Conservation (phyloP, 169 alveolate species). For the Cryptosporidium parvum region DNA sequence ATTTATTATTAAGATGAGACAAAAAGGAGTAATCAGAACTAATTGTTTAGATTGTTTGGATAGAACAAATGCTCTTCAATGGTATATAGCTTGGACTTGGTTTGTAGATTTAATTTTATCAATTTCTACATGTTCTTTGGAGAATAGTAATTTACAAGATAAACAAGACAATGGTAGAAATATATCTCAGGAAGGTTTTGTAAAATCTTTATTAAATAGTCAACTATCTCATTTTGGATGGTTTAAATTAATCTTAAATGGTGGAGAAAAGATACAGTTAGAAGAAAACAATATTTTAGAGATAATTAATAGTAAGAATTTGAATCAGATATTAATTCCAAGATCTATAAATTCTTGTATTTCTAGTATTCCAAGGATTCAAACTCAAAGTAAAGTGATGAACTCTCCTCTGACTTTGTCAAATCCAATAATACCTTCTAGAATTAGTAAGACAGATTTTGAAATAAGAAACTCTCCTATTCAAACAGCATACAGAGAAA, state of each 20-base stretch:
- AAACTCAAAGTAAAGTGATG: not conserved
- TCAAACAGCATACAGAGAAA: not conserved
- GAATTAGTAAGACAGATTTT: not conserved
- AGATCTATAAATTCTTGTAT: not conserved
- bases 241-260: constrained; percentile 49
- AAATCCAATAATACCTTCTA: constrained; percentile 21
- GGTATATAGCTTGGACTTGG: constrained; percentile 89
- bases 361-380: not conserved
- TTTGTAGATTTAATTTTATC: constrained; percentile 49
- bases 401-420: constrained; percentile 16
- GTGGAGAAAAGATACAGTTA: not conserved
- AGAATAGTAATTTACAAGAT: not conserved
- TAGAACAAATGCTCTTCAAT: constrained; percentile 96
- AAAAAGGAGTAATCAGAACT: constrained; percentile 95
- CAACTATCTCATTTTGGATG: constrained; percentile 61
- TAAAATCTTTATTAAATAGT: constrained; percentile 59
- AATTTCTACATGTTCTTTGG: constrained; percentile 27
- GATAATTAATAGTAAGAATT: not conserved
- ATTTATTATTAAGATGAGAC: constrained; percentile 75
- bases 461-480: not conserved
- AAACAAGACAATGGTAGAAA: not conserved
- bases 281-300: not conserved
- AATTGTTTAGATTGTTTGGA: constrained; percentile 98
- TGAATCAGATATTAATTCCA: not conserved
- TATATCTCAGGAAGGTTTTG: constrained; percentile 29